A percentile compares a stretch with the other conserved stretches of the same genome.
Evolutionary conservation across 306 rosid species (phyloP).

Genomic region (Chamaecrista fasciculata): DNA sequence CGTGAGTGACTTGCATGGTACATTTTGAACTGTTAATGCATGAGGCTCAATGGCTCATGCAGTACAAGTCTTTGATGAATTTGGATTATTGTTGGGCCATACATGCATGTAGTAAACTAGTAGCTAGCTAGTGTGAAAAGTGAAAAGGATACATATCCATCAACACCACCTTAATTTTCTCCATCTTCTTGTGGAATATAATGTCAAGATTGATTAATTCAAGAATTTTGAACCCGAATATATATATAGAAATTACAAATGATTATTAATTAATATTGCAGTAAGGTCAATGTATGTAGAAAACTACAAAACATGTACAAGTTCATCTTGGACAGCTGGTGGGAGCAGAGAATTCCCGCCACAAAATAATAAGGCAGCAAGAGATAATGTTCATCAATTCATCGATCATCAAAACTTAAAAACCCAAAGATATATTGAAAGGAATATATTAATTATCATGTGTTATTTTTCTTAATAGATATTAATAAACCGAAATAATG

Average conservation of each 20-base stretch:
- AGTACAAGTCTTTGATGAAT: background rate
- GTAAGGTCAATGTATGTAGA: constrained; percentile 8
- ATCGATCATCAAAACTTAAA: too few relatives aligned
- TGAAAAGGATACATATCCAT: background rate
- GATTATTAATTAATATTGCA: too few relatives aligned
- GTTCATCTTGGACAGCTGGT: constrained; percentile 26
- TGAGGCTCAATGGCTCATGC: too few relatives aligned
- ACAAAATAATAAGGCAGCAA: background rate
- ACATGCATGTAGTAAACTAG: too few relatives aligned
- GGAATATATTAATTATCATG: too few relatives aligned
- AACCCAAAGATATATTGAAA: too few relatives aligned
- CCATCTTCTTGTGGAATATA: constrained; percentile 12
- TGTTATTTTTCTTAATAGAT: too few relatives aligned
- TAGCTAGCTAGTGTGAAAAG: background rate
- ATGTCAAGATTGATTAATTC: constrained; percentile 19
- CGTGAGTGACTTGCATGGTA: constrained; percentile 47
- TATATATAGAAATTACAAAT: too few relatives aligned
- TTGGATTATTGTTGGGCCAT: background rate
- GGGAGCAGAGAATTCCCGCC: constrained; percentile 18
- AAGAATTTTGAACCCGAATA: constrained; percentile 12
- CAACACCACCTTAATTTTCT: background rate
- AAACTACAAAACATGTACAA: constrained; percentile 12
- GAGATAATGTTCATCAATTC: too few relatives aligned
- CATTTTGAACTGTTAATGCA: constrained; percentile 40
- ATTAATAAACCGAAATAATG: too few relatives aligned